Evolutionary conservation across 768 basidiomycete genomes (phyloP), one percentile per base, ranked within the genome.

Genomic region (Cantharellus cinnabarinus): DNA sequence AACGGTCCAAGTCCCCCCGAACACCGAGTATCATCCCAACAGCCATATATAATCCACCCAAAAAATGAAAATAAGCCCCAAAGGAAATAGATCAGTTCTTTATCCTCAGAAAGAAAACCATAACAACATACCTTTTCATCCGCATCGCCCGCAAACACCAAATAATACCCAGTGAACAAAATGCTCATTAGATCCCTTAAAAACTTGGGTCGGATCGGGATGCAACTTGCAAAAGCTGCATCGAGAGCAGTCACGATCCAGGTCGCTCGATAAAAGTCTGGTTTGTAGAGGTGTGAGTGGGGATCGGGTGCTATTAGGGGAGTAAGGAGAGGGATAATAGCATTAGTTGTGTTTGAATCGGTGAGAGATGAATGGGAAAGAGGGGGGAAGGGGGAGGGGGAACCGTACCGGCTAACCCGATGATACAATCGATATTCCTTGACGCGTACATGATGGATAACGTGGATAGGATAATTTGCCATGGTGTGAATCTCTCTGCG

Each of bases 191-290:
- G 70, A 68, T 99, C 89, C 63, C 83, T 78, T 5, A 97, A 70
- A 90, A 89, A 95, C 67, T 85, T 89, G 2, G 89, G 87, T 10
- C 84, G 80, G 59, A 99, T 88, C 2, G 80, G 74, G 86, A 94
- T 90, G 7, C 94, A 93, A 0, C 91, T 91, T 0, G 91, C 91
- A 67, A 98, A 97, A 1, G 93, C 95, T 2, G 93, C 90, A 67
- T 99, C 95, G n/a, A 97, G 74, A 2, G 91, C 93, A 0, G 88
- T 94, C 55, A 71, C 79, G 60, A 99, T 82, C 85, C 91, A 99
- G 57, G 93, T 94, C 4, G 91, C 94, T 35, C 95, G 84, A 71
- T 93, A 94, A 70, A 91, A 95, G 2, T 88, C 85, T 0, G 87
- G 79, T 2, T 89, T 86, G 67, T 95, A 94, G 89, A 98, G 76